phyloP scores from a whole-genome alignment of 73 alveolate species.

The Effrenium voratum region DNA sequence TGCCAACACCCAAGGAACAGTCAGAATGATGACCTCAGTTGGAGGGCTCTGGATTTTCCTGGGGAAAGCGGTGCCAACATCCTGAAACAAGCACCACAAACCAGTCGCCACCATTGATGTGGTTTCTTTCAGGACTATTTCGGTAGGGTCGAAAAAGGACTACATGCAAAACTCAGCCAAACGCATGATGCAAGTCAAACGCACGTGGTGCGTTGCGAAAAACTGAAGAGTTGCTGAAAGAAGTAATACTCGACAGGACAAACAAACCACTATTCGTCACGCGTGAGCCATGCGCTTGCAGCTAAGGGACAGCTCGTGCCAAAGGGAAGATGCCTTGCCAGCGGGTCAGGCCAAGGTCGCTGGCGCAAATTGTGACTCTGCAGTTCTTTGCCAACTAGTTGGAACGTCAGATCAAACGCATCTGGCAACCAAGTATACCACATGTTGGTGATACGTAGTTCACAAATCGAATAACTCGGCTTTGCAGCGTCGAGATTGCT shows the following conservation, averaged over 20 bases:
- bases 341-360: not conserved
- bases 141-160: not conserved
- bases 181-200: not conserved
- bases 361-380: not conserved
- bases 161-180: not conserved
- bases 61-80: no score
- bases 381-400: not conserved
- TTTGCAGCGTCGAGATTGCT: not conserved
- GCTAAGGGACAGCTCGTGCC: constrained; percentile 33
- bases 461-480: not conserved
- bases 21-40: no score
- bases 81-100: no score
- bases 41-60: no score
- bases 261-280: not conserved
- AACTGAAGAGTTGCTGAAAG: not conserved
- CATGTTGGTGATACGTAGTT: not conserved
- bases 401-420: not conserved
- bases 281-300: not conserved
- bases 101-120: no score
- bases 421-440: not conserved
- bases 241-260: not conserved
- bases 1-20: no score
- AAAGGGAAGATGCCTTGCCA: constrained; percentile 5
- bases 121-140: not conserved
- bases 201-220: not conserved